Evolutionary conservation across 2,329 filamentous ascomycete genomes (phyloP).

Genomic region (Penicillium decumbens): DNA sequence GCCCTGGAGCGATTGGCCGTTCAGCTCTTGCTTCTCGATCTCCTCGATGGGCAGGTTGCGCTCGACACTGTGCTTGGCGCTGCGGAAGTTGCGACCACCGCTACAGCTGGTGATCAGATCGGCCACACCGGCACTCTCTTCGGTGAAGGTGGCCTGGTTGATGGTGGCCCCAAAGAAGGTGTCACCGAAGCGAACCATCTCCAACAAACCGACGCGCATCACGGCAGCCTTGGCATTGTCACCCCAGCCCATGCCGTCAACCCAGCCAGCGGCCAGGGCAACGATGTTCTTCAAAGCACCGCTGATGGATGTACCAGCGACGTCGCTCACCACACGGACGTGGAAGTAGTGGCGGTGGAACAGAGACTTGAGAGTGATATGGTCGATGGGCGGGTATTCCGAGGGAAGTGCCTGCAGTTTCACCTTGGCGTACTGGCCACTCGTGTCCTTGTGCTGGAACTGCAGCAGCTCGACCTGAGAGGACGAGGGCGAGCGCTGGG

Average conservation of each 20-base stretch:
- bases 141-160: slow-evolving; percentile 83
- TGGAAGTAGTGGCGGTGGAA: slow-evolving; percentile 98
- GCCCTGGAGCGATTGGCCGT: slow-evolving; percentile 95
- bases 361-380: slow-evolving; percentile 73
- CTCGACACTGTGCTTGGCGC: slow-evolving; percentile 81
- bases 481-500: slow-evolving; percentile 49
- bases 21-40: slow-evolving; percentile 82
- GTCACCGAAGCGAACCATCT: slow-evolving; percentile 95
- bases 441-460: slow-evolving; percentile 64
- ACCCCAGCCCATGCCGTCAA: slow-evolving; percentile 93
- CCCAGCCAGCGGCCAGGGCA: slow-evolving; percentile 87
- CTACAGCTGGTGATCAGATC: slow-evolving; percentile 93
- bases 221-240: slow-evolving; percentile 98
- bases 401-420: slow-evolving; percentile 70
- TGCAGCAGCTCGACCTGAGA: slow-evolving; percentile 49
- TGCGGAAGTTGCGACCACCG: slow-evolving; percentile 88
- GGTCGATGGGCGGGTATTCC: slow-evolving; percentile 82
- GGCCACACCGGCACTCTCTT: slow-evolving; percentile 89
- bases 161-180: slow-evolving; percentile 85
- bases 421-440: slow-evolving; percentile 62
- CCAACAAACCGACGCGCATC: slow-evolving; percentile 90
- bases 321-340: slow-evolving; percentile 86
- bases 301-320: slow-evolving; percentile 92
- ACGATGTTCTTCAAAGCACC: slow-evolving; percentile 97
- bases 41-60: slow-evolving; percentile 75